Evolutionary conservation across 225 moss, liverwort and hornwort genomes (phyloP).

Genomic region (Sphagnum tenellum): DNA sequence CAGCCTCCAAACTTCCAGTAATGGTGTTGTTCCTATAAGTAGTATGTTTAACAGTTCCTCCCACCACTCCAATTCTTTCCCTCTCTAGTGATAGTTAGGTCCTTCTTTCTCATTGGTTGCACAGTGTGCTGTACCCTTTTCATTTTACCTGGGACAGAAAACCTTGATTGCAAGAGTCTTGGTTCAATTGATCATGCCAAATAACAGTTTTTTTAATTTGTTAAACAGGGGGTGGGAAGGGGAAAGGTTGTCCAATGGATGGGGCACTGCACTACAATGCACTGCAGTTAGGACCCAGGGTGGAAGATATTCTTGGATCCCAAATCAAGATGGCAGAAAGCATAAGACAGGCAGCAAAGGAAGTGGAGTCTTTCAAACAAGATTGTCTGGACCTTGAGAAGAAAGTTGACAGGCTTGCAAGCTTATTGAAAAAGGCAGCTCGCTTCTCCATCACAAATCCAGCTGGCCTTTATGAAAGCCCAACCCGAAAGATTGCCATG

Average conservation of each 20-base stretch:
- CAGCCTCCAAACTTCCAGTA: too few relatives aligned
- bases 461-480: slow-evolving; percentile 68
- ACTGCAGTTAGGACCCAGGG: slow-evolving; percentile 22
- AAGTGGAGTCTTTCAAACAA: slow-evolving; percentile 61
- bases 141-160: too few relatives aligned
- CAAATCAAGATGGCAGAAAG: slow-evolving; percentile 40
- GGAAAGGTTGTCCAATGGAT: neutral
- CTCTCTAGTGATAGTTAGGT: too few relatives aligned
- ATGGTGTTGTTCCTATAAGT: too few relatives aligned
- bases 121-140: too few relatives aligned
- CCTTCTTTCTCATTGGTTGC: too few relatives aligned
- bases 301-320: slow-evolving; percentile 23
- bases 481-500: slow-evolving; percentile 71
- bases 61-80: too few relatives aligned
- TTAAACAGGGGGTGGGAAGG: too few relatives aligned
- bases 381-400: slow-evolving; percentile 59
- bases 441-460: slow-evolving; percentile 42
- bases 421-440: slow-evolving; percentile 43
- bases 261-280: slow-evolving; percentile 25
- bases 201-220: too few relatives aligned
- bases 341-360: slow-evolving; percentile 38
- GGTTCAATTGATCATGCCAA: too few relatives aligned
- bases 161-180: too few relatives aligned
- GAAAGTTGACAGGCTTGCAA: slow-evolving; percentile 46
- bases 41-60: too few relatives aligned